These are phyloP conservation scores for Kodamaea alishanica DNA, from an alignment of 1,139 yeast genomes.

Conservation along the genomic window DNA sequence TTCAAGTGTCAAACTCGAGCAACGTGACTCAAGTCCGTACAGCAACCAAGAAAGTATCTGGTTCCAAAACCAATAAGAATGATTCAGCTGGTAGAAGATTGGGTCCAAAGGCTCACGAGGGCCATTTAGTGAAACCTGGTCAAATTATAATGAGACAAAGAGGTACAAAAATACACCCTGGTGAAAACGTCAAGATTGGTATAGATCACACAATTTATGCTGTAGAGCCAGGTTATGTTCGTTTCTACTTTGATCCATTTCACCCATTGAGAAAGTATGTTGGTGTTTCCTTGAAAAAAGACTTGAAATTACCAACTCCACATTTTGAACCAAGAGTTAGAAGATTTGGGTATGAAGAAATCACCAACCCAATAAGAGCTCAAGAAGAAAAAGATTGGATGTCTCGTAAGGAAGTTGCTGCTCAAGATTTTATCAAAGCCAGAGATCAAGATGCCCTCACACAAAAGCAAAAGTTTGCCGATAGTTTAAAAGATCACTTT, in stretches of 20 bases:
- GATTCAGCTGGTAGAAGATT: slow-evolving; percentile 95
- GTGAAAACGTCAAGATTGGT: slow-evolving; percentile 88
- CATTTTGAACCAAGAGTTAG: slow-evolving; percentile 86
- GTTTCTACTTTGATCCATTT: slow-evolving; percentile 93
- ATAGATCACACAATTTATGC: slow-evolving; percentile 93
- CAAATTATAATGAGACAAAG: slow-evolving; percentile 91
- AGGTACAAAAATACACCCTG: slow-evolving; percentile 96
- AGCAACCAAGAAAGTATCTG: slow-evolving; percentile 92
- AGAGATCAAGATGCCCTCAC: slow-evolving; percentile 20
- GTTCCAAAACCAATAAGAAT: slow-evolving; percentile 87
- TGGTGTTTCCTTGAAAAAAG: slow-evolving; percentile 74
- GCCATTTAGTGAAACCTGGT: slow-evolving; percentile 66
- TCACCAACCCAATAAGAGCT: slow-evolving; percentile 51
- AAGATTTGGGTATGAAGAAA: slow-evolving; percentile 70
- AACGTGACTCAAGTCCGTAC: slow-evolving; percentile 60
- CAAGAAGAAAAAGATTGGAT: slow-evolving; percentile 52
- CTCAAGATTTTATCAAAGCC: slow-evolving; percentile 48
- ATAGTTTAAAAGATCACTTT: slow-evolving; percentile 2
- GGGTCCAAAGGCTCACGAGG: slow-evolving; percentile 86
- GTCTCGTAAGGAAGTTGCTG: slow-evolving; percentile 61
- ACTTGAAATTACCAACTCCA: slow-evolving; percentile 71
- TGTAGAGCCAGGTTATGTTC: slow-evolving; percentile 86
- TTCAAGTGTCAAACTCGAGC: slow-evolving; percentile 5
- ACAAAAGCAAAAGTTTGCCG: slow-evolving; percentile 1
- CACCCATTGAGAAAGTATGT: slow-evolving; percentile 90